These are phyloP conservation scores for Tarenaya hassleriana DNA, from an alignment of 345 rosid species.

Conservation along the genomic window DNA sequence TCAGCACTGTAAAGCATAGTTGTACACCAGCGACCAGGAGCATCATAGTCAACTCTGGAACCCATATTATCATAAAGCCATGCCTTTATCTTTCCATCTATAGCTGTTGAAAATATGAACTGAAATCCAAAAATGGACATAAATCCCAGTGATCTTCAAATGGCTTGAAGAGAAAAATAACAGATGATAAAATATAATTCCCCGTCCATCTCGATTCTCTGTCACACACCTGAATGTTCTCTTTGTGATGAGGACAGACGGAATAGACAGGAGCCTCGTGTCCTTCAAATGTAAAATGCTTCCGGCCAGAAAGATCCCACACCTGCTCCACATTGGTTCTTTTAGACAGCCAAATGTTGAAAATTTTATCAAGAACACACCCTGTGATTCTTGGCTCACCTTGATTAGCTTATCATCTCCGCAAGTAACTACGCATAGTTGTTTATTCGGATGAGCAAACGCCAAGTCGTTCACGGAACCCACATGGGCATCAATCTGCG, in stretches of 20 bases:
- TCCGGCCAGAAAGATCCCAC: slow-evolving; percentile 59
- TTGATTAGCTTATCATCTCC: slow-evolving; percentile 76
- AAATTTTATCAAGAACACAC: not conserved
- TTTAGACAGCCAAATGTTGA: slow-evolving; percentile 22
- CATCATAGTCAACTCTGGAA: slow-evolving; percentile 80
- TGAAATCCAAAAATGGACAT: slow-evolving; percentile 24
- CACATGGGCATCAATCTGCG: slow-evolving; percentile 69
- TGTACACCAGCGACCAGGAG: slow-evolving; percentile 86
- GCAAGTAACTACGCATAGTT: slow-evolving; percentile 55
- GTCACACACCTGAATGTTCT: slow-evolving; percentile 37
- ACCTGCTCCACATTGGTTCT: slow-evolving; percentile 38
- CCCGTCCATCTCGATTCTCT: too few relatives aligned
- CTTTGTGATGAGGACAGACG: slow-evolving; percentile 54
- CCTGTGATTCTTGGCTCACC: slow-evolving; percentile 32
- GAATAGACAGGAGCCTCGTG: slow-evolving; percentile 71
- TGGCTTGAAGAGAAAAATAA: not conserved
- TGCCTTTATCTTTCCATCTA: slow-evolving; percentile 90
- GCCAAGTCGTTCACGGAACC: slow-evolving; percentile 79
- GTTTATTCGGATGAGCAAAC: slow-evolving; percentile 45
- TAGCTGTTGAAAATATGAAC: slow-evolving; percentile 87
- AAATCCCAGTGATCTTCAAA: not conserved
- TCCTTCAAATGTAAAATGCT: slow-evolving; percentile 58
- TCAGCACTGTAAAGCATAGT: slow-evolving; percentile 85
- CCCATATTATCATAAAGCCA: slow-evolving; percentile 81
- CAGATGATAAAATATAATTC: not conserved